These are phyloP conservation scores for Panaeolus cyanescens DNA, from an alignment of 768 basidiomycete genomes.

Conservation along the genomic window DNA sequence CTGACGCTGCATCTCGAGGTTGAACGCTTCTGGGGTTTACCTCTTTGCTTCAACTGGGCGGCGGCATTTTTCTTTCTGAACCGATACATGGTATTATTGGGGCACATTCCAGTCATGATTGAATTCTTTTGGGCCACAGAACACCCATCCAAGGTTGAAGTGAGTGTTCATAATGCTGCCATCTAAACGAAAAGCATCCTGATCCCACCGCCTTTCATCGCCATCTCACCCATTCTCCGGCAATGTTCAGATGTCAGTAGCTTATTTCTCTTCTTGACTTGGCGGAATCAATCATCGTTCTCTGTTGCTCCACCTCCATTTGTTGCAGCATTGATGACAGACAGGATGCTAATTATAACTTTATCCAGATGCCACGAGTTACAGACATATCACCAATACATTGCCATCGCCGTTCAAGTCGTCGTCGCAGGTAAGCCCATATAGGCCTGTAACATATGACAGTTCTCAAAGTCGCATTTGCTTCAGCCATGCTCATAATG, in stretches of 20 bases:
- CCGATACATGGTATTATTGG: conserved; percentile 40
- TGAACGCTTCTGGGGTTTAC: conserved; percentile 47
- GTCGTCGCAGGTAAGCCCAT: conserved; percentile 31
- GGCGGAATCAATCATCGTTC: neutral
- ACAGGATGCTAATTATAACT: neutral
- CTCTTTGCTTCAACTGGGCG: conserved; percentile 29
- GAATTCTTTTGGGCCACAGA: conserved; percentile 33
- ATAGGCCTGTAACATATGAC: neutral
- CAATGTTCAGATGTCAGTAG: conserved; percentile 10
- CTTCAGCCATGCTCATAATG: conserved; percentile 35
- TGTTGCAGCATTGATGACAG: neutral
- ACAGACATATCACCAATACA: conserved; percentile 36
- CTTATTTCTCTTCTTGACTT: conserved; percentile 4
- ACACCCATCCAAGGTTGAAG: conserved; percentile 25
- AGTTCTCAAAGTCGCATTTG: neutral
- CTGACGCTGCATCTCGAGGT: conserved; percentile 46
- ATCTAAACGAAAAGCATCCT: neutral
- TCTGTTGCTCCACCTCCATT: neutral
- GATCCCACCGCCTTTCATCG: neutral
- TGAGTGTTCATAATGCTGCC: conserved; percentile 14
- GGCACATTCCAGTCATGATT: conserved; percentile 37
- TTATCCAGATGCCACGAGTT: conserved; percentile 30
- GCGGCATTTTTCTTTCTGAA: conserved; percentile 41
- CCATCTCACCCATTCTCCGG: neutral
- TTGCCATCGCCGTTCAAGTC: conserved; percentile 33